Percentiles rank a stretch among this genome's conserved stretches.
Conservation (phyloP, 768 basidiomycete genomes). For the Chalciporus sphaerocephalus region DNA sequence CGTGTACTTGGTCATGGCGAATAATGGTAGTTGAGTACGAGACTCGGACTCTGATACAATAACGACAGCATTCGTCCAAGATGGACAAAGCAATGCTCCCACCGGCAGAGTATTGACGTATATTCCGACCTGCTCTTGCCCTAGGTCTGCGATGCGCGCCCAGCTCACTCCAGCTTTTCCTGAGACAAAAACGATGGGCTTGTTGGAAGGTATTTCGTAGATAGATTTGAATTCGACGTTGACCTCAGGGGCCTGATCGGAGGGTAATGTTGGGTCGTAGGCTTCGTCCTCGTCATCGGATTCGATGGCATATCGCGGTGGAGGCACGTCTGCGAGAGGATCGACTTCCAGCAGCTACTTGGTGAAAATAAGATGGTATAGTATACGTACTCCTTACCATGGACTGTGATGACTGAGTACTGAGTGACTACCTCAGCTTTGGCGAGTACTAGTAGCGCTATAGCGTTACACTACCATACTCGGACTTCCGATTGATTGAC, state of each 20-base stretch:
- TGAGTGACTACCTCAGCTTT: no score
- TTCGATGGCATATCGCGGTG: constrained; percentile 60
- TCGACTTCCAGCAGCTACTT: constrained; percentile 43
- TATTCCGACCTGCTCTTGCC: constrained; percentile 47
- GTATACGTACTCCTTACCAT: constrained; percentile 14
- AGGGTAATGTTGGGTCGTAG: constrained; percentile 37
- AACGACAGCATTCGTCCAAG: constrained; percentile 44
- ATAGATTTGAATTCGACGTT: constrained; percentile 40
- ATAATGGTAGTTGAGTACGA: constrained; percentile 42
- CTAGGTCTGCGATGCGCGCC: constrained; percentile 49
- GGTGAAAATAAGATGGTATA: neutral
- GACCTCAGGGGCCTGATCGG: constrained; percentile 15
- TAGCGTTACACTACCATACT: neutral
- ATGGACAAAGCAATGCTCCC: constrained; percentile 47
- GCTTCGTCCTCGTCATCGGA: constrained; percentile 65
- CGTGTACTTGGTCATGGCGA: constrained; percentile 48
- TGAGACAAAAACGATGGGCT: constrained; percentile 42
- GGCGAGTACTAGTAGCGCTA: no score
- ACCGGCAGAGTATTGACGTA: constrained; percentile 46
- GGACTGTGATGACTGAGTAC: constrained; percentile 1
- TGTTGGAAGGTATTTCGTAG: constrained; percentile 20
- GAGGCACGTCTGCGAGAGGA: constrained; percentile 51
- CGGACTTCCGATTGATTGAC: neutral
- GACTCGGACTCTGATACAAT: constrained; percentile 51
- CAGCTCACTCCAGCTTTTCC: constrained; percentile 46